Evolutionary conservation across 352 stramenopile species (phyloP).

Genomic region (Phytophthora crassamura): DNA sequence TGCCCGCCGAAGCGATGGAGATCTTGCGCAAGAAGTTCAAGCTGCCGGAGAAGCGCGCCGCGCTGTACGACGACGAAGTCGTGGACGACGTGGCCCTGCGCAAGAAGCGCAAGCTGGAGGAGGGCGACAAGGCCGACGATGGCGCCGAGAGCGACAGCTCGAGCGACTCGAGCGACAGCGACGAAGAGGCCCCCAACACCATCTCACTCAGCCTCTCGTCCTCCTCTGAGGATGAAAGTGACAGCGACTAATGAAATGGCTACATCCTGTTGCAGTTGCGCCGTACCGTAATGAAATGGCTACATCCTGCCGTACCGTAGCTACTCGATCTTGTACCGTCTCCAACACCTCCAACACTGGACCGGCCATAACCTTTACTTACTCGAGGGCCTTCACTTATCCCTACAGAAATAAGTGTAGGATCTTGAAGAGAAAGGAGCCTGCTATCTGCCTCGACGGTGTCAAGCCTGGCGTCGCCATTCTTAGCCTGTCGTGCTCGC

Average conservation of each 20-base stretch:
- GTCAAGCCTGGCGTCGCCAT: slow-evolving; percentile 5
- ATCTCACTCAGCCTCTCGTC: slow-evolving; percentile 82
- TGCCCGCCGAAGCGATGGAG: slow-evolving; percentile 79
- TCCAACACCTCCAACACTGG: too few species aligned
- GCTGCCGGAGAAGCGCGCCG: slow-evolving; percentile 66
- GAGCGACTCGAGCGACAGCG: slow-evolving; percentile 64
- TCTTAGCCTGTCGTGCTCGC: slow-evolving; percentile 17
- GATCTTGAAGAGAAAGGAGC: too few species aligned
- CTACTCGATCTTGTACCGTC: slow-evolving; percentile 3
- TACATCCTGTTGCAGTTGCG: neutral
- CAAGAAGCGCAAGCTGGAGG: slow-evolving; percentile 75
- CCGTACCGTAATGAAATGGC: neutral
- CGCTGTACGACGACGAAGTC: slow-evolving; percentile 79
- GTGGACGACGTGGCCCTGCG: slow-evolving; percentile 69
- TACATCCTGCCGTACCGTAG: slow-evolving; percentile 1
- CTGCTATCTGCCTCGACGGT: neutral
- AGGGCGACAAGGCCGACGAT: slow-evolving; percentile 44
- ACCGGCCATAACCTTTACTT: neutral
- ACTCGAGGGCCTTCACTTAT: neutral
- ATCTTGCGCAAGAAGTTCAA: slow-evolving; percentile 85
- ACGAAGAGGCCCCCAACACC: slow-evolving; percentile 63
- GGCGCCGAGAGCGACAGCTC: slow-evolving; percentile 53
- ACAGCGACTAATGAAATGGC: slow-evolving; percentile 49
- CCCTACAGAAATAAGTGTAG: too few species aligned
- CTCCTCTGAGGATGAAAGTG: slow-evolving; percentile 63